Base-by-base conservation (phyloP, 2,329 filamentous ascomycete genomes). In the Aspergillus puulaauensis region DNA sequence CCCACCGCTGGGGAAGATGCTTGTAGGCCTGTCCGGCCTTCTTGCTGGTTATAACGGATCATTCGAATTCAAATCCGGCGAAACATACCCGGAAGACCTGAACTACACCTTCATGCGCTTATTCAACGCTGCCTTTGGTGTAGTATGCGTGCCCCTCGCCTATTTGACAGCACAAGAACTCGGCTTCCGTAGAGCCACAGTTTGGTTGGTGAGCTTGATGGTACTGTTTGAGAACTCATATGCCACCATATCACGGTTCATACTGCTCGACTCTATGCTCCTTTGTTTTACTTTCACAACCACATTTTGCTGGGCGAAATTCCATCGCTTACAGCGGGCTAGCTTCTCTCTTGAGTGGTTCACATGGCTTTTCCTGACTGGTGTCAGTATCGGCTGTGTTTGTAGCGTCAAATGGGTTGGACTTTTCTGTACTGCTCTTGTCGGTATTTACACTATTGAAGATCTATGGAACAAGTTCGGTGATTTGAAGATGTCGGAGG, bases 161-260 rank as follows among this genome's bases (percentile, higher is more conserved):
- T 99, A 98, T 81, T 98, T 86, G 75, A 99, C 95, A 39, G 93
- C 93, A 35, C 90, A 89, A 70, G 93, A 97, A 77, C 81, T 99
- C 68, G 90, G 92, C 72, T 88, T 98, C 72, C 88, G 86, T 72
- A 87, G 90, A 64, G 88, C 91, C 43, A 90, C 93, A 50, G 91
- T 97, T 66, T 99, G 95, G 95, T 83, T 99, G 57, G 88, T 98
- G 58, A 95, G 93, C 19, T 81, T 98, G 67, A 97, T 97, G 91
- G 93, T 99, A 45, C 86, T 99, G 43, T 99, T 92, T 81, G 95
- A 99, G 77, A 99, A 99, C 82, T 98, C 95, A 52, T 99, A 98
- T 80, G 96, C 95, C 49, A 98, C 96, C 33, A 99, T 99, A 77
- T 97, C 93, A 78, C 87, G 95, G 60, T 99, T 99, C 74, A 98